Evolutionary conservation across 345 rosid genomes (phyloP).

Genomic region (Sisymbrium altissimum): DNA sequence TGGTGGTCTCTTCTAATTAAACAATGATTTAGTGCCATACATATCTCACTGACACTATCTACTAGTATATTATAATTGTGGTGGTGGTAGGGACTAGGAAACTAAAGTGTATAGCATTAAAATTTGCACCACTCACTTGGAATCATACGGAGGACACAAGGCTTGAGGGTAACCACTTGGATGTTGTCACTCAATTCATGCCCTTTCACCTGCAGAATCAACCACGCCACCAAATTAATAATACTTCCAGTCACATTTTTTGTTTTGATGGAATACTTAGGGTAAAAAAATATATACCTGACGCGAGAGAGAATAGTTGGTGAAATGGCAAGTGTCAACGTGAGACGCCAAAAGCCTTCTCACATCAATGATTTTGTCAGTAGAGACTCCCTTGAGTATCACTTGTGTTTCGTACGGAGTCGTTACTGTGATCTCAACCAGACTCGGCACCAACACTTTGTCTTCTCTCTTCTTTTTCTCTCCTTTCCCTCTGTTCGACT

Average conservation of each 20-base stretch:
- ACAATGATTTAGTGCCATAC: slow-evolving; percentile 7
- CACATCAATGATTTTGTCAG: slow-evolving; percentile 85
- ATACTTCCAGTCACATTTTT: neutral
- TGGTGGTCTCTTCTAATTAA: neutral
- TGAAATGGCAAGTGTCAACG: slow-evolving; percentile 84
- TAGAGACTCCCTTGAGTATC: slow-evolving; percentile 80
- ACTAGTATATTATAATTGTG: neutral
- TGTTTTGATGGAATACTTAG: neutral
- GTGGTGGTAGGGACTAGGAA: neutral
- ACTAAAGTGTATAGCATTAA: neutral
- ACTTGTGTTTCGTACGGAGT: slow-evolving; percentile 72
- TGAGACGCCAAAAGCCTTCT: slow-evolving; percentile 67
- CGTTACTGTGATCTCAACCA: slow-evolving; percentile 56
- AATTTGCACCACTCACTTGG: slow-evolving; percentile 41
- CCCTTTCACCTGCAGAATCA: slow-evolving; percentile 58
- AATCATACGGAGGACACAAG: slow-evolving; percentile 63
- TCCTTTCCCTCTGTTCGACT: slow-evolving; percentile 58
- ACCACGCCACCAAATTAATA: neutral
- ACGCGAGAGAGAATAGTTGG: slow-evolving; percentile 73
- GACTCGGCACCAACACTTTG: slow-evolving; percentile 63
- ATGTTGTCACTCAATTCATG: slow-evolving; percentile 59
- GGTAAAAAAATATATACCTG: slow-evolving; percentile 38
- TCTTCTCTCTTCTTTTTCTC: slow-evolving; percentile 89
- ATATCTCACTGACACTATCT: neutral
- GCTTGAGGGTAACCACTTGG: slow-evolving; percentile 74